Evolutionary conservation across 352 stramenopile genomes (phyloP).

Genomic region (Phytophthora pseudosyringae): DNA sequence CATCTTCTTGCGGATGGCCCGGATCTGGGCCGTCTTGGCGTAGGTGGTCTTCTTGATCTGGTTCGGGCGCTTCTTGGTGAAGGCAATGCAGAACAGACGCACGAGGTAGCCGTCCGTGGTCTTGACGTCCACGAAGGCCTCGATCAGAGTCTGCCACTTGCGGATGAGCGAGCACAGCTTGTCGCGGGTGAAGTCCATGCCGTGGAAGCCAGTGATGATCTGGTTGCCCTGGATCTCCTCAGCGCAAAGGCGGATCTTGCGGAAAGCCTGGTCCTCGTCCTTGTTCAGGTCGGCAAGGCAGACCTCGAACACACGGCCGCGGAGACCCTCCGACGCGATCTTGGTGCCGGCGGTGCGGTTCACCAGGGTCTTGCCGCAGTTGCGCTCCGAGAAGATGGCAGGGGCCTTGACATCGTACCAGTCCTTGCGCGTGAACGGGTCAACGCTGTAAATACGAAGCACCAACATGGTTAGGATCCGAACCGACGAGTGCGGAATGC

Average conservation of each 20-base stretch:
- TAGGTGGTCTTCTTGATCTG: constrained; percentile 99
- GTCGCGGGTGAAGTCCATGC: constrained; percentile 96
- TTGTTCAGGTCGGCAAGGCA: constrained; percentile 99
- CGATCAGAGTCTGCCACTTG: constrained; percentile 99
- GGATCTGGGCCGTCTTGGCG: constrained; percentile 97
- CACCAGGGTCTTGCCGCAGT: constrained; percentile 99
- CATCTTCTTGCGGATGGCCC: constrained; percentile 99
- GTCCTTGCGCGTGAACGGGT: constrained; percentile 99
- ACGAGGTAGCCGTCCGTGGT: constrained; percentile 99
- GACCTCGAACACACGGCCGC: constrained; percentile 99
- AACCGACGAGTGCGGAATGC: neutral
- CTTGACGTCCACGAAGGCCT: constrained; percentile 98
- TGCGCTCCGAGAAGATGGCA: constrained; percentile 97
- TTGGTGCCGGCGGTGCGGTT: constrained; percentile 97
- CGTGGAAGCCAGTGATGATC: constrained; percentile 90
- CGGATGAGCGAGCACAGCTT: constrained; percentile 99
- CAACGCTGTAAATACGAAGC: constrained; percentile 70
- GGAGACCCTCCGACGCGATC: constrained; percentile 98
- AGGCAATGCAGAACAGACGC: constrained; percentile 99
- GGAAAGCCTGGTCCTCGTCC: constrained; percentile 97
- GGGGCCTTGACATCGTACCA: constrained; percentile 98
- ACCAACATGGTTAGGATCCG: constrained; percentile 17
- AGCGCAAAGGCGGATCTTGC: constrained; percentile 99
- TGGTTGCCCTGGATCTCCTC: constrained; percentile 97
- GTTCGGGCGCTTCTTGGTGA: constrained; percentile 99